Evolutionary conservation across 306 rosid species (phyloP), one percentile per base, ranked within the genome.

Genomic region (Heteromeles arbutifolia): DNA sequence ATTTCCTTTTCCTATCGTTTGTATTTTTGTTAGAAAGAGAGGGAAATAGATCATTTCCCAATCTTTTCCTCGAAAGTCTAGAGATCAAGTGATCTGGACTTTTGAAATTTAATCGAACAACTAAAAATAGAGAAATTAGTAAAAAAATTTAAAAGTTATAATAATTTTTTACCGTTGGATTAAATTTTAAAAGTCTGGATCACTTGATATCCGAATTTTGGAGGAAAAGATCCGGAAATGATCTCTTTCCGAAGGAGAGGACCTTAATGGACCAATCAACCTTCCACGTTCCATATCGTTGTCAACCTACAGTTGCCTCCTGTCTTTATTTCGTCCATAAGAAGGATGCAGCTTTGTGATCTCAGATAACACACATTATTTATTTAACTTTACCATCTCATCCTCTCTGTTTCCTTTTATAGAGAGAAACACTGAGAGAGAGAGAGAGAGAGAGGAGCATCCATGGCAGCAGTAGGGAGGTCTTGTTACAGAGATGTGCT

Each of bases 401-500:
- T 39, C 73, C 13, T 58, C 11, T 4, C 12, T 32, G 44, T 56
- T 31, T 45, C 9, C 10, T 4, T 48, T 48, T 14, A 37, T 37
- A 37, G 79, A 25, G 10, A 31, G 45, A 17, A 70, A 39, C 56
- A 65, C 54, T 11, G 70, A 24, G 41, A 67, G 52, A 50, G 56
- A 48, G 64, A 74, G 48, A 76, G 81, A 21, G 74, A 87, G 82
- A 37, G 43, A 15, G 26, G 78, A 62, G 69, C 22, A 34, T 25
- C 24, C 25, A 71, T 69, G 75, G 73, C 59, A 39, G 74, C 68
- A 87, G 87, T 79, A 21, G 81, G 81, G 67, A 80, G 85, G 24
- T 52, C 56, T 21, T 76, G 68, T 50, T 72, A 81, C 81, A 87
- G 45, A 29, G 95, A 85, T 54, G 76, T 78, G 72, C 63, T 89